Percentiles rank a stretch among this genome's conserved stretches.
Evolutionary conservation across 495 filamentous ascomycete species (phyloP).

Genomic region (Penicillium manginii): DNA sequence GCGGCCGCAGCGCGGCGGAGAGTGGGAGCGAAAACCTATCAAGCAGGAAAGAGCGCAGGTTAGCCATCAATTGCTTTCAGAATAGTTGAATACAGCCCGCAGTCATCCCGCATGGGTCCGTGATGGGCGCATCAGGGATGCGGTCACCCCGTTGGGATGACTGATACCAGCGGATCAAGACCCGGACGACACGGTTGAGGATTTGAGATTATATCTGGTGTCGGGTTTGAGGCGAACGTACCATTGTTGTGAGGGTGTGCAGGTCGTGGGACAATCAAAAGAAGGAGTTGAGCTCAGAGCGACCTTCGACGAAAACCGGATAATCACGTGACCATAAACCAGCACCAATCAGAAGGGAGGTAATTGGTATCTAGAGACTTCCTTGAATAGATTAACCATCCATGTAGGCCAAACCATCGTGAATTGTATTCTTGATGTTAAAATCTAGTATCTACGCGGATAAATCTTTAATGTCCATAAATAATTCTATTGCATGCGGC

Average conservation of each 20-base stretch:
- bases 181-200: neutral
- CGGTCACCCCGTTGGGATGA: slow-evolving; percentile 1
- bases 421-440: too few species aligned
- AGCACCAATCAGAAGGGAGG: slow-evolving; percentile 42
- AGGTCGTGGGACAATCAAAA: slow-evolving; percentile 36
- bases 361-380: neutral
- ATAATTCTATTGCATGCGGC: too few species aligned
- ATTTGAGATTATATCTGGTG: neutral
- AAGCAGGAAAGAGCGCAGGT: slow-evolving; percentile 10
- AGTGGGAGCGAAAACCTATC: slow-evolving; percentile 45
- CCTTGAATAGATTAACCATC: neutral
- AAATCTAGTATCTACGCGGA: too few species aligned
- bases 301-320: slow-evolving; percentile 47
- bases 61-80: slow-evolving; percentile 26
- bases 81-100: slow-evolving; percentile 7
- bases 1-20: slow-evolving; percentile 49
- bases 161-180: neutral
- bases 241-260: slow-evolving; percentile 36
- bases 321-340: slow-evolving; percentile 30
- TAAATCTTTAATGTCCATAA: too few species aligned
- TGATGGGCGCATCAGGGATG: slow-evolving; percentile 5
- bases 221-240: slow-evolving; percentile 17
- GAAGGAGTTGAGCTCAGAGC: slow-evolving; percentile 28
- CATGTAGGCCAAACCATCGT: too few species aligned
- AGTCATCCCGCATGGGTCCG: slow-evolving; percentile 6